phyloP scores from a whole-genome alignment of 129 eudicot genomes.

The Lonicera japonica region DNA sequence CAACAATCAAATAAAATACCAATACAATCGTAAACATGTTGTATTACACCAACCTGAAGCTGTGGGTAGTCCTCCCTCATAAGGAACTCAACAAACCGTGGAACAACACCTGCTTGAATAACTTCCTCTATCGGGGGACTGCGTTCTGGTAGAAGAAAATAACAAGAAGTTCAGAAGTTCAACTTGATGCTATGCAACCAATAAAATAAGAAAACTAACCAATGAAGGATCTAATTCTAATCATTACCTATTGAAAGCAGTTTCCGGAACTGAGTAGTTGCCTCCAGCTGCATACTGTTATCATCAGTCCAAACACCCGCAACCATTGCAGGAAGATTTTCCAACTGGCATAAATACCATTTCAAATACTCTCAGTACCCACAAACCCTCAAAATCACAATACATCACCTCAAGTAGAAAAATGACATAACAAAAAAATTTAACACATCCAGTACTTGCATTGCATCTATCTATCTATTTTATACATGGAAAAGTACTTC shows the following conservation, averaged over 20 bases:
- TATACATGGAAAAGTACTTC: no score
- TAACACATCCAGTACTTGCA: no score
- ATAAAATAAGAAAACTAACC: no score
- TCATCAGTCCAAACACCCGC: slow-evolving; percentile 65
- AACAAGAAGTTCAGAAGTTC: no score
- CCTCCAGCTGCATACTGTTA: slow-evolving; percentile 55
- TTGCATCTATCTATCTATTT: no score
- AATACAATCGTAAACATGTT: not conserved
- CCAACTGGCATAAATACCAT: slow-evolving; percentile 38
- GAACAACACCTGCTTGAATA: slow-evolving; percentile 81
- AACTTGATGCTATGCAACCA: no score
- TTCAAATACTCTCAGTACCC: not conserved
- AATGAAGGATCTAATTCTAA: not conserved
- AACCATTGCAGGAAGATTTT: slow-evolving; percentile 71
- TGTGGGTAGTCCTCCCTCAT: slow-evolving; percentile 76
- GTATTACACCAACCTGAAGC: slow-evolving; percentile 52
- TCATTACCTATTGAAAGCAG: slow-evolving; percentile 70
- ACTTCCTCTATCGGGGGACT: slow-evolving; percentile 93
- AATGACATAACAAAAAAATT: no score
- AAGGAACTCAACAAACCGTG: slow-evolving; percentile 80
- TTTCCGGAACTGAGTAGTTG: slow-evolving; percentile 82
- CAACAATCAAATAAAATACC: not conserved
- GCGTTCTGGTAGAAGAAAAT: slow-evolving; percentile 40
- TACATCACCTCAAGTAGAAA: no score
- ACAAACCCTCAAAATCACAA: not conserved